phyloP scores from a whole-genome alignment of 306 rosid species.

The Alnus glutinosa region DNA sequence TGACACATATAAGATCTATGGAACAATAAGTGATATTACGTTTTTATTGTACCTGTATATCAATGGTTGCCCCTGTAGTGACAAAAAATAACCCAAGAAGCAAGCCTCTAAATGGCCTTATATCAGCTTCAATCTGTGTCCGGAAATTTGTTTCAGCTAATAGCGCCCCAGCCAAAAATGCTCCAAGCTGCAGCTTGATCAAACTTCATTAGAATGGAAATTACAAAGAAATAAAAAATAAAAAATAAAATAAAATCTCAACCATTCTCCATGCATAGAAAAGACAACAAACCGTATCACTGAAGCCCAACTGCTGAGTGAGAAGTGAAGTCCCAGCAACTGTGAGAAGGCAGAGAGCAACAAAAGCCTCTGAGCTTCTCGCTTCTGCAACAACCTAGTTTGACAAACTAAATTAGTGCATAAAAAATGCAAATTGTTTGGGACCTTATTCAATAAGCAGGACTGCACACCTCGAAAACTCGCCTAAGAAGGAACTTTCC shows the following conservation, averaged over 20 bases:
- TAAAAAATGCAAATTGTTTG: conserved; percentile 19
- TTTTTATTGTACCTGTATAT: conserved; percentile 62
- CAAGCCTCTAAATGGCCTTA: conserved; percentile 97
- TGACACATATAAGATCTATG: not conserved
- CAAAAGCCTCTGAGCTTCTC: conserved; percentile 99
- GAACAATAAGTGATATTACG: conserved; percentile 15
- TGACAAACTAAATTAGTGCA: conserved; percentile 39
- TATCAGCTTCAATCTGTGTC: conserved; percentile 99
- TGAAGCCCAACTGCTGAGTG: conserved; percentile 96
- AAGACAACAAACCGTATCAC: conserved; percentile 77
- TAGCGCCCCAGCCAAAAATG: conserved; percentile 96
- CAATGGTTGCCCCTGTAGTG: conserved; percentile 90
- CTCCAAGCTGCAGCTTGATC: conserved; percentile 82
- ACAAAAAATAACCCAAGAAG: conserved; percentile 93
- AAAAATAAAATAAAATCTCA: not conserved
- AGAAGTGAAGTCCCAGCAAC: conserved; percentile 91
- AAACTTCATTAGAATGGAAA: conserved; percentile 17
- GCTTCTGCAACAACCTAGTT: conserved; percentile 96
- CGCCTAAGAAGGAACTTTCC: conserved; percentile 90
- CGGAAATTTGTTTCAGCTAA: conserved; percentile 98
- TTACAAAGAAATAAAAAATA: not conserved
- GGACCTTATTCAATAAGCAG: conserved; percentile 21
- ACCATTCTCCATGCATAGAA: conserved; percentile 18
- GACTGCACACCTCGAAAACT: conserved; percentile 77
- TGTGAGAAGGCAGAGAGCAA: conserved; percentile 95